These are phyloP conservation scores for Coprinopsis sp. DNA, from an alignment of 768 basidiomycete genomes.

Conservation along the genomic window DNA sequence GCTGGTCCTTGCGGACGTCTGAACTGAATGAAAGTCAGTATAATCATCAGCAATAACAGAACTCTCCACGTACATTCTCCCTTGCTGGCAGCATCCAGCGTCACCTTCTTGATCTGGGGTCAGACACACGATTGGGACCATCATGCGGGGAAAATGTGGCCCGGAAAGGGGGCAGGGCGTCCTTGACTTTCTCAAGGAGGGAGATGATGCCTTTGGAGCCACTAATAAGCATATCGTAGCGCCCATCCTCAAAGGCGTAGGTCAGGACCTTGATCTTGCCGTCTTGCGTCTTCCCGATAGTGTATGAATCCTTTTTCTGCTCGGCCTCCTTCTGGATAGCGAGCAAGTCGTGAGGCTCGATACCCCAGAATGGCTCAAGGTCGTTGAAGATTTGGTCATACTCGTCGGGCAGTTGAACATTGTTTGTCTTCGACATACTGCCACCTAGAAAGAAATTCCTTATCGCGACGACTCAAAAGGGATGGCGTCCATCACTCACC, in stretches of 20 bases:
- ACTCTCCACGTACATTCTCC: conserved; percentile 21
- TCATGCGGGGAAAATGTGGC: conserved; percentile 43
- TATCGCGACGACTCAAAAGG: not conserved
- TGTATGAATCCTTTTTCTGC: conserved; percentile 34
- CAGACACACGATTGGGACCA: conserved; percentile 32
- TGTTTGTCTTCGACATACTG: conserved; percentile 57
- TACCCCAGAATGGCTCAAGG: conserved; percentile 78
- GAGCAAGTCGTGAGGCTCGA: conserved; percentile 41
- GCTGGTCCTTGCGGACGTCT: conserved; percentile 20
- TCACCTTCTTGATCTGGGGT: conserved; percentile 26
- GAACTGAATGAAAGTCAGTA: not conserved
- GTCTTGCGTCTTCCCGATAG: conserved; percentile 32
- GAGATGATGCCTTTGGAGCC: conserved; percentile 25
- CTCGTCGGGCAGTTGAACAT: conserved; percentile 80
- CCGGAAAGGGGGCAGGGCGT: conserved; percentile 41
- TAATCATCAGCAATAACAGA: not conserved
- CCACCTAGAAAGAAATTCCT: conserved; percentile 33
- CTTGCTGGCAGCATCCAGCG: conserved; percentile 23
- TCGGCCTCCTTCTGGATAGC: conserved; percentile 33
- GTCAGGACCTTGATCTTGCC: conserved; percentile 25
- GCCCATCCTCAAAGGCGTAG: conserved; percentile 30
- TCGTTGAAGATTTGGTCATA: conserved; percentile 74
- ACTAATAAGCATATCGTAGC: conserved; percentile 33
- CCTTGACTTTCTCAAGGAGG: conserved; percentile 34
- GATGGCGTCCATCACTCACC: conserved; percentile 45